Evolutionary conservation across 805 yeast species (phyloP).

Genomic region (Wickerhamiella slavikovae): DNA sequence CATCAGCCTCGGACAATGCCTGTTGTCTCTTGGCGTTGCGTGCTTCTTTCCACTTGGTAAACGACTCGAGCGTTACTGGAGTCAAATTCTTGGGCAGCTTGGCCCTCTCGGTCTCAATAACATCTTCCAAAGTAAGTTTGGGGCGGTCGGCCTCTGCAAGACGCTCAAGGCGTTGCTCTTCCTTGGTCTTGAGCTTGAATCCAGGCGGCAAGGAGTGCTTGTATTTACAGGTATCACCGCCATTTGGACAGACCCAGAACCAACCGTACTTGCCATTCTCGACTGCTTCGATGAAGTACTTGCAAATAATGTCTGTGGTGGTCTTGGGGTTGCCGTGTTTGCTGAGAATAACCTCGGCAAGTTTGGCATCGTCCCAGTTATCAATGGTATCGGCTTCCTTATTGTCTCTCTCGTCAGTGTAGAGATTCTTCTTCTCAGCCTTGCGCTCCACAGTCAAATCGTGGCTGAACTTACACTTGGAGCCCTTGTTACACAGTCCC

Average conservation of each 20-base stretch:
- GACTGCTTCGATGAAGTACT: slow-evolving; percentile 84
- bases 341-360: slow-evolving; percentile 64
- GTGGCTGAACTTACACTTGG: slow-evolving; percentile 79
- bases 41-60: slow-evolving; percentile 62
- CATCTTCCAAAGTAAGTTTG: slow-evolving; percentile 84
- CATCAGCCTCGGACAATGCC: slow-evolving; percentile 24
- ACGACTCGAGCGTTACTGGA: slow-evolving; percentile 68
- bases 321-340: slow-evolving; percentile 90
- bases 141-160: slow-evolving; percentile 70
- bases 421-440: slow-evolving; percentile 75
- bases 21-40: slow-evolving; percentile 36
- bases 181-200: slow-evolving; percentile 88
- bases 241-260: slow-evolving; percentile 97
- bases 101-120: slow-evolving; percentile 81
- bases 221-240: slow-evolving; percentile 83
- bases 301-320: slow-evolving; percentile 89
- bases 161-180: slow-evolving; percentile 76
- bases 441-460: slow-evolving; percentile 71
- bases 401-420: slow-evolving; percentile 59
- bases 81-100: slow-evolving; percentile 55
- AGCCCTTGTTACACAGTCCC: slow-evolving; percentile 48
- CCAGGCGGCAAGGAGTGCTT: slow-evolving; percentile 94
- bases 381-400: slow-evolving; percentile 83
- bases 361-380: slow-evolving; percentile 90
- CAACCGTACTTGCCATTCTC: slow-evolving; percentile 96